Conservation (phyloP, 306 rosid species). For the Malus orientalis region DNA sequence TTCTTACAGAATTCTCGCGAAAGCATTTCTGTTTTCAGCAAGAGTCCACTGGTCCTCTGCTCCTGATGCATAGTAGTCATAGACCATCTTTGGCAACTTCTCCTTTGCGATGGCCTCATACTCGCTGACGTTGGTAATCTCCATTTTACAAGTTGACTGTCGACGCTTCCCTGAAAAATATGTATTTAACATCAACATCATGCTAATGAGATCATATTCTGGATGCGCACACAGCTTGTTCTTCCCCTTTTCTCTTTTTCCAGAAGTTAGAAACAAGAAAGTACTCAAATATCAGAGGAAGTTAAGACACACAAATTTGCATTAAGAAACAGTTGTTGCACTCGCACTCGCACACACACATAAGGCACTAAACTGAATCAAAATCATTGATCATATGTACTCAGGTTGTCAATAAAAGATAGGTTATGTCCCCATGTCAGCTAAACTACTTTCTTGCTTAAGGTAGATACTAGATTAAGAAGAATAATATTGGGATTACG, state of each 20-base stretch:
- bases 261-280: neutral
- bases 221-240: neutral
- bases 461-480: too few relatives aligned
- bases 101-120: constrained; percentile 63
- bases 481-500: too few relatives aligned
- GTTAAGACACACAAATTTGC: too few relatives aligned
- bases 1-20: constrained; percentile 55
- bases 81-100: constrained; percentile 64
- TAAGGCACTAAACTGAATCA: neutral
- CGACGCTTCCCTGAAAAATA: constrained; percentile 21
- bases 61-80: constrained; percentile 70
- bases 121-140: constrained; percentile 58
- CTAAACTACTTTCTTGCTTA: too few relatives aligned
- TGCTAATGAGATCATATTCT: neutral
- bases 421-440: too few relatives aligned
- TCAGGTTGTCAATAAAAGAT: too few relatives aligned
- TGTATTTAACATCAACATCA: constrained; percentile 1
- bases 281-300: neutral
- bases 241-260: neutral
- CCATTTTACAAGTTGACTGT: constrained; percentile 32
- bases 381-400: neutral
- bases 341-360: neutral
- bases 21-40: constrained; percentile 63
- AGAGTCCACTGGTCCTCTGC: constrained; percentile 79
- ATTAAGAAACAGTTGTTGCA: too few relatives aligned